A percentile compares a stretch with the other conserved stretches of the same genome.
These are phyloP conservation scores for Didymellaceae sp. DNA, from an alignment of 2,329 filamentous ascomycete genomes.

Conservation along the genomic window DNA sequence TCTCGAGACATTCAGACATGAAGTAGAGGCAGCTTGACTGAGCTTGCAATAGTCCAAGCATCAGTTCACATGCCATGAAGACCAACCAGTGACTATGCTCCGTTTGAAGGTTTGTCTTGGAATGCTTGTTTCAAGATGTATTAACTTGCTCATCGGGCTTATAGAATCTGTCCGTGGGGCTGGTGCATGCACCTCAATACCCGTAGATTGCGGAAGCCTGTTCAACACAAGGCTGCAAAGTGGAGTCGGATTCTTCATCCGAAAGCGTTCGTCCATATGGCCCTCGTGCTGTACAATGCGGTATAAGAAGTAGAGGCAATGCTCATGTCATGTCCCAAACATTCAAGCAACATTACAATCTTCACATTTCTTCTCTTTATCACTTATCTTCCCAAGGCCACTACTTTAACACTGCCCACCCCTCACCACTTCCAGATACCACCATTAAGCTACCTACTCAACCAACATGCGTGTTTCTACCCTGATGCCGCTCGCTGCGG, in stretches of 20 bases:
- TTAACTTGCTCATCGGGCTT: conserved; percentile 13
- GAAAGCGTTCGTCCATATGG: neutral
- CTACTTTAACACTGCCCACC: too few species aligned
- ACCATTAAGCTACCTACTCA: neutral
- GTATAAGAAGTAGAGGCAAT: neutral
- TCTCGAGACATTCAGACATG: neutral
- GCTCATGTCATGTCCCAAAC: neutral
- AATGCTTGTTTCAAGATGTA: conserved; percentile 10
- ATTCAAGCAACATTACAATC: neutral
- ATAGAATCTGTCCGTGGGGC: neutral
- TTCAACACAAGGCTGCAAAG: conserved; percentile 8
- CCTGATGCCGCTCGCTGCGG: conserved; percentile 18
- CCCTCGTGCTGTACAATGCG: neutral
- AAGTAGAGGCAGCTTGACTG: neutral
- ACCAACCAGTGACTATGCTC: too few species aligned
- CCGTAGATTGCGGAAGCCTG: conserved; percentile 3
- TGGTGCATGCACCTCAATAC: conserved; percentile 7
- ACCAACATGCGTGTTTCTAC: conserved; percentile 18
- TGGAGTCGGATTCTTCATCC: neutral
- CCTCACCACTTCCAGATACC: neutral
- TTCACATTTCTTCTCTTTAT: neutral
- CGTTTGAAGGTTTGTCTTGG: neutral
- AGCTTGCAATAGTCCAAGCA: too few species aligned
- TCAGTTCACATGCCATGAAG: too few species aligned
- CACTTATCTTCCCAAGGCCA: neutral